Evolutionary conservation across 176 grass and related monocot genomes (phyloP).

Genomic region (Aegilops longissima): DNA sequence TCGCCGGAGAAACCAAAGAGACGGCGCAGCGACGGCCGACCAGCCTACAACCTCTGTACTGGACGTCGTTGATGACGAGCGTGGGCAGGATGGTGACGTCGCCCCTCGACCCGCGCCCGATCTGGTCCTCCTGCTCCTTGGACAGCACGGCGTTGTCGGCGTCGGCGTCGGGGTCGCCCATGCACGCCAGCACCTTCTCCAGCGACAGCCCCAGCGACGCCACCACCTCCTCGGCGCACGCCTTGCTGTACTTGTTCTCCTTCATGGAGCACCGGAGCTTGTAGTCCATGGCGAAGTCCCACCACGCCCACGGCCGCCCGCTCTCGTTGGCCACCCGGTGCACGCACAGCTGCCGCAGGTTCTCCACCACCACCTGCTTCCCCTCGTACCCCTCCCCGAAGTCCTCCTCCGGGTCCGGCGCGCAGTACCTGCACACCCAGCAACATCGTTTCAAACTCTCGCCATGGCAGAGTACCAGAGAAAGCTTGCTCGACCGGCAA

Average conservation of each 20-base stretch:
- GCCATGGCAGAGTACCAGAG: no score
- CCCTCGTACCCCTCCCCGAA: constrained; percentile 82
- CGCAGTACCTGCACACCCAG: constrained; percentile 49
- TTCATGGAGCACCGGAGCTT: constrained; percentile 96
- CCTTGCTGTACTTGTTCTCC: constrained; percentile 89
- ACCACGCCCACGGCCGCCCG: constrained; percentile 79
- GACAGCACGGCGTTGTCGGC: constrained; percentile 77
- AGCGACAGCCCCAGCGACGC: constrained; percentile 43
- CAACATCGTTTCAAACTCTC: no score
- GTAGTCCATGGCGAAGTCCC: constrained; percentile 94
- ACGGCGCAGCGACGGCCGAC: background rate
- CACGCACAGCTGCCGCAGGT: constrained; percentile 86
- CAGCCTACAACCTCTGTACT: constrained; percentile 70
- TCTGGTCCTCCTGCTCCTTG: constrained; percentile 85
- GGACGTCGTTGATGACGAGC: constrained; percentile 90
- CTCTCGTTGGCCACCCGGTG: constrained; percentile 77
- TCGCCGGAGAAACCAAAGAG: background rate
- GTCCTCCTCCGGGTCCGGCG: constrained; percentile 89
- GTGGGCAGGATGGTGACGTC: constrained; percentile 97
- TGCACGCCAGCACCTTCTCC: constrained; percentile 76
- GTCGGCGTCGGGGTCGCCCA: constrained; percentile 93
- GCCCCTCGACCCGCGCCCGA: constrained; percentile 66
- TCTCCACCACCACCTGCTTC: constrained; percentile 87
- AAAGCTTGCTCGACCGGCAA: no score
- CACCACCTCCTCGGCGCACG: constrained; percentile 78